These are phyloP conservation scores for Tardiomyces digboiensis DNA, from an alignment of 1,139 yeast species.

Conservation along the genomic window DNA sequence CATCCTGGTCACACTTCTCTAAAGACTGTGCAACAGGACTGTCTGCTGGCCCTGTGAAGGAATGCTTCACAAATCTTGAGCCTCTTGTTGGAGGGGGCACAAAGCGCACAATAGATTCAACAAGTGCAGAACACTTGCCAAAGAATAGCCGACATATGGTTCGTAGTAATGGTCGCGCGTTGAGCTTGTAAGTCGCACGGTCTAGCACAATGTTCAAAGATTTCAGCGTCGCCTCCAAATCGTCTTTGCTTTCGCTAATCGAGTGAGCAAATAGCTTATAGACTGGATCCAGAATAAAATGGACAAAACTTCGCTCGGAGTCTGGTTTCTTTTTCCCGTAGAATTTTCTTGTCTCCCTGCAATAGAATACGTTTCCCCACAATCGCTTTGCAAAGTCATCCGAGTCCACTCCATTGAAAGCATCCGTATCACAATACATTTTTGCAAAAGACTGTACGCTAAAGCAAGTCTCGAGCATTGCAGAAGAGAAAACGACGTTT, in stretches of 20 bases:
- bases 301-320: conserved; percentile 47
- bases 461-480: conserved; percentile 53
- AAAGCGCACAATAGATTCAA: conserved; percentile 35
- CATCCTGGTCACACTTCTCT: conserved; percentile 28
- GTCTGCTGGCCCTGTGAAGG: conserved; percentile 22
- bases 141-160: conserved; percentile 49
- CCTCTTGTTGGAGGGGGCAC: conserved; percentile 37
- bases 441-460: conserved; percentile 55
- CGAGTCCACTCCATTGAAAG: conserved; percentile 25
- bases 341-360: conserved; percentile 37
- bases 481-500: conserved; percentile 69
- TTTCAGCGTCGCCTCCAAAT: conserved; percentile 35
- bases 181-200: conserved; percentile 29
- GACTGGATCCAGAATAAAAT: conserved; percentile 67
- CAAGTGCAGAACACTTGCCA: conserved; percentile 42
- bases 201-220: conserved; percentile 24
- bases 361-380: conserved; percentile 72
- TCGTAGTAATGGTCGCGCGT: conserved; percentile 48
- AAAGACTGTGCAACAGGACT: conserved; percentile 13
- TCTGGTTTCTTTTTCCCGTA: conserved; percentile 25
- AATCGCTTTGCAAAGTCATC: conserved; percentile 41
- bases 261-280: conserved; percentile 65
- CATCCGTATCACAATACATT: conserved; percentile 34
- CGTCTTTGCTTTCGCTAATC: conserved; percentile 42
- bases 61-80: conserved; percentile 14